Evolutionary conservation across 768 basidiomycete species (phyloP), one percentile per base, ranked within the genome.

Genomic region (Macrolepiota albuminosa): DNA sequence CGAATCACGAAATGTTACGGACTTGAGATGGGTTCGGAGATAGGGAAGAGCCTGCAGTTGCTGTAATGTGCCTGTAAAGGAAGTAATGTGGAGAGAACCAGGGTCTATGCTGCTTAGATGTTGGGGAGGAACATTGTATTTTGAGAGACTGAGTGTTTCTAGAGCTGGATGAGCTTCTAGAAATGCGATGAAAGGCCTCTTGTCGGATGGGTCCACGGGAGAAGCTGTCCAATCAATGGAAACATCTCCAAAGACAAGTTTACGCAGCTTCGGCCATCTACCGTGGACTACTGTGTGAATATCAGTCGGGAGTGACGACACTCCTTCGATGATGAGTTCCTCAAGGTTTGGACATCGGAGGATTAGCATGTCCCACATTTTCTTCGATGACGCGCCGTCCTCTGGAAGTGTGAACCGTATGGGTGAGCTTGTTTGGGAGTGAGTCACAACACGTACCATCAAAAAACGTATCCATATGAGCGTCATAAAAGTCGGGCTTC

Each of bases 331-430:
- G 47, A 75, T 70, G 5, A 92, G 77, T 56, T 86, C 84, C 68
- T 88, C 83, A 8, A 92, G 78, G 63, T 86, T 77, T 1, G 85
- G 87, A 65, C 85, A 87, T 33, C 78, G 79, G 29, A 74, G 72
- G 56, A 84, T 81, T 50, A 91, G 78, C 89, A 92, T 89, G 61
- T 84, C 79, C 86, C 87, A 88, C 56, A 91, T 73, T 42, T 76
- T 77, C 49, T 74, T 75, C 57, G 78, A 82, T 26, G 80, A 74
- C 2, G 84, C 78, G 60, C 73, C 71, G 61, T 84, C 80, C 62
- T 84, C 82, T 85, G 66, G 34, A 51, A 29, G n/a, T 24, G 33
- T 13, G 29, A 6, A 29, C 8, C 56, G n/a, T 43, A 52, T 59
- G 37, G 58, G 49, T 31, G 29, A 49, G 59, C 48, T 43, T 29